Base-by-base conservation (phyloP, 176 grass and related monocot genomes). In the Metroxylon sagu region DNA sequence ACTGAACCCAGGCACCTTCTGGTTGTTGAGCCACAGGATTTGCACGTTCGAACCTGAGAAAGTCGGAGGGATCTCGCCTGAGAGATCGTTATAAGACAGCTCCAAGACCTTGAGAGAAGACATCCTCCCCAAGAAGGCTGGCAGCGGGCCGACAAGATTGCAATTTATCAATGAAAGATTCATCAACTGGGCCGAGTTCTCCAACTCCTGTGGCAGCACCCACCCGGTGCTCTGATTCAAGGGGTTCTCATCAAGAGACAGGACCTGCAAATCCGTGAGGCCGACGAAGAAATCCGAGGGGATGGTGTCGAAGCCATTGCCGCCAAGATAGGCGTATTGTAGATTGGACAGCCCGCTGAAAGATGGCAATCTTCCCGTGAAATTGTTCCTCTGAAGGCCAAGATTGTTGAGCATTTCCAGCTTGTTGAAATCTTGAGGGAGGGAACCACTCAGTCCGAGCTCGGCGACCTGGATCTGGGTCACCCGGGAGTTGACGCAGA, bases 21-120 rank as follows among this genome's bases (percentile, higher is more conserved):
- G 87, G 76, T 98, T 98, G 79, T 98, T 98, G 49, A 98, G 87
- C 93, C 84, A 80, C 25, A 98, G 84, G 26, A 49, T 70, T 62
- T 88, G 81, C 4, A 92, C 12, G 26, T 2, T 65, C 16, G 88
- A 83, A 5, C 16, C 59, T 0, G 80, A 35, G 61, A 81, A 76
- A 63, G 21, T 49, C 4, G 25, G 25, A 0, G 93, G 93, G 66
- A 98, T 70, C 0, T 72, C 53, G 23, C 93, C 82, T 15, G 71
- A 58, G 27, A 98, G 79, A 35, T 10, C 17, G 76, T 98, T 98
- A 71, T 98, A 92, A 48, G 93, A 61, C 54, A 98, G 72, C 14
- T 56, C 29, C 61, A 98, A 82, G 5, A 27, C 57, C 25, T 74
- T 76, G 4, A 98, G 76, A 18, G 65, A 77, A 48, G 5, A 52